Evolutionary conservation across 495 filamentous ascomycete genomes (phyloP), one percentile per base, ranked within the genome.

Genomic region (Daldinia concentrica): DNA sequence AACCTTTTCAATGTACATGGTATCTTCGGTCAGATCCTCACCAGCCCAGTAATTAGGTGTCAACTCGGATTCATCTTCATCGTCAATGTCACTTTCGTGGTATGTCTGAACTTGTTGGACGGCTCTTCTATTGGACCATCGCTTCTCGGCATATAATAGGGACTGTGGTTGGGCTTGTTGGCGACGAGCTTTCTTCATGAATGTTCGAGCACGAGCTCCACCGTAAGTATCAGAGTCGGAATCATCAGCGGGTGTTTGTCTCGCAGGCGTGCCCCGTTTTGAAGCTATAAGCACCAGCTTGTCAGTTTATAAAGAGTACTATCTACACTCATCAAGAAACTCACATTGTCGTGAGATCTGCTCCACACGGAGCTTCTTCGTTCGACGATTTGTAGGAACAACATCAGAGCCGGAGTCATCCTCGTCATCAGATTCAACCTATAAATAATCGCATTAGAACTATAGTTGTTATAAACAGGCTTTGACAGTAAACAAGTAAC

Each of bases 121-220:
- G 62, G 94, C 93, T 64, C 92, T 90, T 58, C 95, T 86, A 39
- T 91, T 97, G 4, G 93, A 97, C 87, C 97, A 98, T 68, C 95
- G 90, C 78, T 86, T 85, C 63, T 97, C 90, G 69, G 93, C 92
- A 60, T 88, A 86, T 24, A 89, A 83, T 14, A 88, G 79, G 8
- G 90, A 86, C 34, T 86, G 86, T 8, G 86, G 83, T 61, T 86
- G 86, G 29, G 82, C 78, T 63, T 89, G 88, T 73, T 92, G 86
- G 54, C 89, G 90, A 17, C 91, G 90, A 58, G 88, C 77, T 77
- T 92, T 93, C 82, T 93, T 95, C 69, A 84, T 88, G 52, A 86
- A 84, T 48, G 79, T 83, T 64, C 88, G 86, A 66, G 88, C 87
- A 76, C 89, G 88, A 63, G 91, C 87, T 66, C 88, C 89, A 63